A percentile compares a stretch with the other conserved stretches of the same genome.
Evolutionary conservation across 352 stramenopile genomes (phyloP).

Genomic region (Phytophthora boehmeriae): DNA sequence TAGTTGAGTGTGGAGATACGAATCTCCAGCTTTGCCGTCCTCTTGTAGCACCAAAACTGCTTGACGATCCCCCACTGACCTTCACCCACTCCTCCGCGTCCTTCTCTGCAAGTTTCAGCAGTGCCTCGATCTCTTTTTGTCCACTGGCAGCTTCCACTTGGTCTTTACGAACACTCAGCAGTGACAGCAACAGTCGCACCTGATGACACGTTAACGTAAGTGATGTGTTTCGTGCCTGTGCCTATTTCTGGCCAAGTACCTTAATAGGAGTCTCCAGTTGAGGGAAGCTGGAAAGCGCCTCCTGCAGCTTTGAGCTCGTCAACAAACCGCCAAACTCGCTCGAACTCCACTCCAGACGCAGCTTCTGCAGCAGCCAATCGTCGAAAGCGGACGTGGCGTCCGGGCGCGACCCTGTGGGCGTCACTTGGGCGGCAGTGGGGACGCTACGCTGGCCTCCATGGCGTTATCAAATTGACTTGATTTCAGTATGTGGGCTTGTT

Average conservation of each 20-base stretch:
- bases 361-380: constrained; percentile 78
- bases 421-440: constrained; percentile 18
- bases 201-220: constrained; percentile 10
- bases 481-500: neutral
- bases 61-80: constrained; percentile 66
- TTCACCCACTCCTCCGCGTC: constrained; percentile 82
- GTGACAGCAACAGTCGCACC: constrained; percentile 65
- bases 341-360: constrained; percentile 78
- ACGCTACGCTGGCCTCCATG: neutral
- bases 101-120: constrained; percentile 59
- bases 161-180: constrained; percentile 66
- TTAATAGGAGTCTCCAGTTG: constrained; percentile 73
- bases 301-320: constrained; percentile 59
- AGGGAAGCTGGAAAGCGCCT: constrained; percentile 63
- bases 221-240: constrained; percentile 7
- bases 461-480: neutral
- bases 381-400: constrained; percentile 42
- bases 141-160: constrained; percentile 42
- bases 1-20: constrained; percentile 73
- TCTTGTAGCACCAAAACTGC: constrained; percentile 67
- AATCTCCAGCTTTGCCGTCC: constrained; percentile 45
- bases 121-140: constrained; percentile 51
- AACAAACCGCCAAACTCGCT: constrained; percentile 67
- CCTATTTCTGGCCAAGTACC: constrained; percentile 23
- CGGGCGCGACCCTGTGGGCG: constrained; percentile 11